Evolutionary conservation across 352 stramenopile species (phyloP).

Genomic region (Globisporangium echinulatum): DNA sequence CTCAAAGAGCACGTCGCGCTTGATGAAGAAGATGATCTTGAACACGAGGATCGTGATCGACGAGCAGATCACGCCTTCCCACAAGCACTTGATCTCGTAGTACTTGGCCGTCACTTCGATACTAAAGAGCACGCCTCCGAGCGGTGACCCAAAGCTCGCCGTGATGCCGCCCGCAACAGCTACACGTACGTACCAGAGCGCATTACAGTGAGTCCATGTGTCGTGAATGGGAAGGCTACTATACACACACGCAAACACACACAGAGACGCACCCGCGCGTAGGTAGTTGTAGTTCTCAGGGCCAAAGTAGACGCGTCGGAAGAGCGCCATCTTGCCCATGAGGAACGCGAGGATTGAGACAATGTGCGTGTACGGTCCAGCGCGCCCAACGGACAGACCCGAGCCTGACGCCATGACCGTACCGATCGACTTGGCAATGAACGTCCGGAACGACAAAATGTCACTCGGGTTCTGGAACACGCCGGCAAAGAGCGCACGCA

Average conservation of each 20-base stretch:
- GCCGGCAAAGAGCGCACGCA: constrained; percentile 66
- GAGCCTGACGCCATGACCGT: constrained; percentile 60
- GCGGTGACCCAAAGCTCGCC: constrained; percentile 70
- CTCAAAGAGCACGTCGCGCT: constrained; percentile 68
- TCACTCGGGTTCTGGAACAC: constrained; percentile 70
- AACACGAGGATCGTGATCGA: constrained; percentile 76
- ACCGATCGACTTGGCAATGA: constrained; percentile 61
- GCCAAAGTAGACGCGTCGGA: constrained; percentile 59
- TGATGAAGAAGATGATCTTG: constrained; percentile 68
- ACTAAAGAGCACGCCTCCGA: constrained; percentile 76
- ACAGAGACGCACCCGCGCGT: constrained; percentile 40
- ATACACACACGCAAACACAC: background rate
- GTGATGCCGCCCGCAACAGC: constrained; percentile 75
- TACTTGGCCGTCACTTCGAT: constrained; percentile 83
- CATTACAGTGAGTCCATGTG: background rate
- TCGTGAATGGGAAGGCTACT: background rate
- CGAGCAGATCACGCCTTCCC: constrained; percentile 77
- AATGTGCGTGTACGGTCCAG: constrained; percentile 71
- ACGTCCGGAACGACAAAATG: constrained; percentile 51
- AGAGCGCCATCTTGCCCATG: constrained; percentile 55
- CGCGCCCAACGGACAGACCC: constrained; percentile 58
- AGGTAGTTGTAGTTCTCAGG: constrained; percentile 71
- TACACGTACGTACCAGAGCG: constrained; percentile 3
- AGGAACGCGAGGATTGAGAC: constrained; percentile 70
- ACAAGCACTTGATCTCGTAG: constrained; percentile 83